Evolutionary conservation across 345 rosid species (phyloP), one percentile per base, ranked within the genome.

Genomic region (Acer yangbiense): DNA sequence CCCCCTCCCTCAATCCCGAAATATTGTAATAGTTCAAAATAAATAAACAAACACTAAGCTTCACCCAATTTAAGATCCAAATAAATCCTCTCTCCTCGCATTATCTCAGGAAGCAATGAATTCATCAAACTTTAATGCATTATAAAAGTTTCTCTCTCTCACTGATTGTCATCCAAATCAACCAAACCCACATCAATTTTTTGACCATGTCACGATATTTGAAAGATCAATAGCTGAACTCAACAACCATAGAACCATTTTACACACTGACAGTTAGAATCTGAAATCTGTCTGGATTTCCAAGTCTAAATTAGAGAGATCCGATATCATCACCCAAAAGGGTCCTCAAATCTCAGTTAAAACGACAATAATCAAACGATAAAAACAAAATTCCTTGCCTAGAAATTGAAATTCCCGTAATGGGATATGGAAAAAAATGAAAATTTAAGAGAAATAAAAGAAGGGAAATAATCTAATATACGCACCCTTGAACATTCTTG

Each of bases 401-500:
- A 46, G 50, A 9, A 9, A 46, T 46, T 46, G 50, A 46, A 46
- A 46, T 46, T 46, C 14, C 50, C 12, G 10, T 46, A 46, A 9
- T 46, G 50, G 50, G 50, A 46, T 52, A 71, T 11, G 50, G 60
- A n/a, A 75, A 17, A 17, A 77, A 76, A 75, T 60, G 50, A 62
- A 72, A 39, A 46, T 3, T 6, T 17, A 39, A 32, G 25, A 68
- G 17, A 60, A 67, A 48, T 16, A 54, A 68, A 41, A 69, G 60
- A 9, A 67, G 23, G 54, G 69, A 14, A 54, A 52, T 46, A 46
- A 46, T 46, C 14, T 46, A 46, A 17, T 1, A 14, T 2, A 48
- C 69, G 50, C 83, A 93, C 99, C 96, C 98, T 66, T 93, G 97
- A 68, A 95, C 97, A 83, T 90, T 95, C 71, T 89, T 92, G 78